These are phyloP conservation scores for Neofusicoccum ribis DNA, from an alignment of 2,329 filamentous ascomycete genomes.

Conservation along the genomic window DNA sequence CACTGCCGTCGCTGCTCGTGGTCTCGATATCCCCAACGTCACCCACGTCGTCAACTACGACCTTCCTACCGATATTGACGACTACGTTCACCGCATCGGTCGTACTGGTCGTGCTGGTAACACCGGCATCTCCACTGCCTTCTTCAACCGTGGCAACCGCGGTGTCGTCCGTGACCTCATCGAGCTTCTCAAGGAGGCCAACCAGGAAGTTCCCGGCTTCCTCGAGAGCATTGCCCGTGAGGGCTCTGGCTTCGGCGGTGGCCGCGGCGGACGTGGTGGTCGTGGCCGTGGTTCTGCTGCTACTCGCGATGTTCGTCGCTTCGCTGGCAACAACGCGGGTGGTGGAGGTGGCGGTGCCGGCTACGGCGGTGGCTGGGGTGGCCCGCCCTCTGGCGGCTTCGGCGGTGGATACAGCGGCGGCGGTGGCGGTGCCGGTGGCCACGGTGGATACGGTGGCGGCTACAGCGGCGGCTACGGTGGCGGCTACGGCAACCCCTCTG, in stretches of 20 bases:
- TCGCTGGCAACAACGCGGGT: conserved; percentile 58
- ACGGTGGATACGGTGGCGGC: conserved; percentile 44
- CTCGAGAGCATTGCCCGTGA: conserved; percentile 97
- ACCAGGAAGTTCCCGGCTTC: conserved; percentile 93
- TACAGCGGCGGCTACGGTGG: conserved; percentile 44
- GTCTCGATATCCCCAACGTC: conserved; percentile 90
- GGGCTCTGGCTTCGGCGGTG: conserved; percentile 77
- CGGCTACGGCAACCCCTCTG: conserved; percentile 67
- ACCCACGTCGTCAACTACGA: conserved; percentile 99
- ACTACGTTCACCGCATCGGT: conserved; percentile 99
- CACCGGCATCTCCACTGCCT: conserved; percentile 95
- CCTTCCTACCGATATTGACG: conserved; percentile 96
- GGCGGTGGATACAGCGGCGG: conserved; percentile 39
- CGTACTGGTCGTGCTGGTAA: conserved; percentile 99
- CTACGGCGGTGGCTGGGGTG: conserved; percentile 44
- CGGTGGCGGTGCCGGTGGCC: conserved; percentile 34
- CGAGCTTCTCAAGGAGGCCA: conserved; percentile 97
- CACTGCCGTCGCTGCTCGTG: conserved; percentile 87
- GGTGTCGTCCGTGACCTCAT: conserved; percentile 95
- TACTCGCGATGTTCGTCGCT: conserved; percentile 82
- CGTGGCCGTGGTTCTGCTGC: conserved; percentile 68
- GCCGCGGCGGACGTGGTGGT: conserved; percentile 60
- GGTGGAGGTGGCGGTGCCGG: conserved; percentile 50
- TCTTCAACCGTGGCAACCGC: conserved; percentile 99
- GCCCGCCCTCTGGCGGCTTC: conserved; percentile 33